Evolutionary conservation across 768 basidiomycete genomes (phyloP), one percentile per base, ranked within the genome.

Genomic region (Calocybe indica): DNA sequence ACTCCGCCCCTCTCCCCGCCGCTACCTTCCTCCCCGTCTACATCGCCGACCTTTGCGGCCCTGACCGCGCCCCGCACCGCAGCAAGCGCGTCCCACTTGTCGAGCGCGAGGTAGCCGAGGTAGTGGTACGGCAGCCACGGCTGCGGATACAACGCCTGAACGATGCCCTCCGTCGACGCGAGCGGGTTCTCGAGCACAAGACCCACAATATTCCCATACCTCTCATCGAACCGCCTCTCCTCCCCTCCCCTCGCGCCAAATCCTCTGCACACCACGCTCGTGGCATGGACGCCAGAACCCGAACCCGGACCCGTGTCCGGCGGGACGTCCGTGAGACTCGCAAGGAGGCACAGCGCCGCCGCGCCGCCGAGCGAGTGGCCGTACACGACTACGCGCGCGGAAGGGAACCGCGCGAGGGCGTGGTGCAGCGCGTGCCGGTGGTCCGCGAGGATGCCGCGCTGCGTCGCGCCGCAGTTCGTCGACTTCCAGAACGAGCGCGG

Each of bases 401-500:
- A 15, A 0, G 73, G 72, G 31, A 65, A 75, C 2, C 54, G 60
- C 6, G 37, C 11, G 12, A 66, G 51, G 5, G 66, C 55, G 52
- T 73, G 59, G 5, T 53, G 36, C 12, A 74, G 58, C 9, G 63
- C 60, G 7, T 58, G 49, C 1, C 34, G 45, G 54, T 78, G 78
- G 55, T 79, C 77, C 1, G 58, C 46, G 31, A 67, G 52, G 40
- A 78, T 56, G 8, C 68, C 69, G 0, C 42, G 22, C 48, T 78
- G 60, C 0, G 73, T 70, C 0, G 76, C 73, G 0, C 60, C 46
- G 6, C 65, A 43, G 7, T 53, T 58, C 4, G 70, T 68, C 3
- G 76, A 77, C 13, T 67, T 70, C 71, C 77, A 78, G 55, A 67
- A 79, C 0, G 75, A 75, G 7, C 77, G 70, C 0, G 78, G 78